Evolutionary conservation across 805 yeast species (phyloP), one percentile per base, ranked within the genome.

Genomic region (Millerozyma acaciae): DNA sequence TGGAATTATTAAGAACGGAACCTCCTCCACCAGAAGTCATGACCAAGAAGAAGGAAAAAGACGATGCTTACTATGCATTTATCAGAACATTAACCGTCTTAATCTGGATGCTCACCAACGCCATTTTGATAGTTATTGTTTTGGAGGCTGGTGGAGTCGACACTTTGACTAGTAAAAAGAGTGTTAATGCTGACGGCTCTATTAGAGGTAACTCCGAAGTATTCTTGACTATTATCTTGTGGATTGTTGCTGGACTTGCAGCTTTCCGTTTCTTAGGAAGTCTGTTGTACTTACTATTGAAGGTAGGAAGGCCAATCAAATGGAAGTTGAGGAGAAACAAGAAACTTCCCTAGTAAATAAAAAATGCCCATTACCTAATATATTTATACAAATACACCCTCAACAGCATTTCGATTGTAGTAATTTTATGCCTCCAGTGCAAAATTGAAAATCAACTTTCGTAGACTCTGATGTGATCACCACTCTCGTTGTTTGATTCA

Each of bases 211-310:
- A 81, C 56, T 70, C 86, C 1, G 70, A 76, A 24, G 62, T 79
- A 5, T 90, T 87, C 54, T 72, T 90, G 56, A 76, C 93, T 4
- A 86, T 90, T 19, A 81, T 90, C 28, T 66, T 90, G 44, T 90
- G 97, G 96, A 63, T 89, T 22, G 97, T 90, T 26, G 96, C 96
- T 4, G 84, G 80, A 17, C 75, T 87, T 70, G 96, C 97, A 0
- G 71, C 80, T 5, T 80, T 86, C 56, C 68, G 97, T 42, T 82
- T 90, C 44, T 32, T 81, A 17, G 96, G 97, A 1, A 77, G 94
- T 44, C 55, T 73, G 2, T 51, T 73, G 24, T 90, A 78, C 52
- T 60, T 86, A 37, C 26, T 61, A 4, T 49, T 57, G 44, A 64
- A 61, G 43, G 37, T 45, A 12, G 52, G 61, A 35, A 48, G 73